Conservation (phyloP, 129 eudicot genomes). For the Saposhnikovia divaricata region DNA sequence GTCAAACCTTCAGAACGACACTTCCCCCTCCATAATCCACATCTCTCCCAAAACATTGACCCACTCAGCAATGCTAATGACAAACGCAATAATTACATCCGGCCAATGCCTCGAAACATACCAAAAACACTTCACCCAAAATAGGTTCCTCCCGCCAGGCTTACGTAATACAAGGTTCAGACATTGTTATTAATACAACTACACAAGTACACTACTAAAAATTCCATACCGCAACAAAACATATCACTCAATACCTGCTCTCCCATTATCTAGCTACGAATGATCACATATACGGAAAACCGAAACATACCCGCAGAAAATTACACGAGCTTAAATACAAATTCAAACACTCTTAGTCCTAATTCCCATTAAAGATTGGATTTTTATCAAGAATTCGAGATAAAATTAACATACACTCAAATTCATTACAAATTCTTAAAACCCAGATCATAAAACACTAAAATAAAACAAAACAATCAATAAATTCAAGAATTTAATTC, state of each 20-base stretch:
- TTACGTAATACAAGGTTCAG: not conserved
- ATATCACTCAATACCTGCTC: not conserved
- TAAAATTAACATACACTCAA: not conserved
- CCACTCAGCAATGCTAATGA: not conserved
- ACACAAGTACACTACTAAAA: not conserved
- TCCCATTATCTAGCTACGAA: not conserved
- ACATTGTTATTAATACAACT: not conserved
- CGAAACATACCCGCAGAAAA: not conserved
- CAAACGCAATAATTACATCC: not conserved
- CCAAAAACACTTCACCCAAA: not conserved
- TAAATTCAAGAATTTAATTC: not conserved
- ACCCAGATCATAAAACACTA: not conserved
- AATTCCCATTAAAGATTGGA: not conserved
- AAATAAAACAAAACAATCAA: not conserved
- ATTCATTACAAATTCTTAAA: not conserved
- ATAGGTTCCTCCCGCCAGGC: not conserved
- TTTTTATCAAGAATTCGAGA: not conserved
- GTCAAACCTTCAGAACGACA: not conserved
- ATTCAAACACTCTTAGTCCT: not conserved
- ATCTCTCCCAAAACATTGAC: not conserved
- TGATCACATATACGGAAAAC: no score
- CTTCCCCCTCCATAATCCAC: not conserved
- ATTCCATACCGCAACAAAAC: not conserved
- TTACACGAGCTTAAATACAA: not conserved
- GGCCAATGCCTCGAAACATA: not conserved